Conservation (phyloP, 2,329 filamentous ascomycete species). For the Fusarium poae region DNA sequence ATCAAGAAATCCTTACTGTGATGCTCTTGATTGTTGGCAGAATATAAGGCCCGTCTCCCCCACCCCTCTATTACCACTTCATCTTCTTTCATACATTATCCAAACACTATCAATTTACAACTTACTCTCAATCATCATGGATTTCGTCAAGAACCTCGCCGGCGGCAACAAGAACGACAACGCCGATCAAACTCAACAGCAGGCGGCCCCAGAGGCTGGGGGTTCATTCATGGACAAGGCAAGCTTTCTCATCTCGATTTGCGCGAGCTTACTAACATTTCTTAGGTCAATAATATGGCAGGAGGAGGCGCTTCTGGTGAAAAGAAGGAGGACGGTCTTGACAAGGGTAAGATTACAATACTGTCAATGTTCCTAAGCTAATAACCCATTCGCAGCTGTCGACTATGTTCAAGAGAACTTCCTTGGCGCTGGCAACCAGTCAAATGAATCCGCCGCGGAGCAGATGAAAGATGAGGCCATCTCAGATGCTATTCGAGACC, state of each 20-base stretch:
- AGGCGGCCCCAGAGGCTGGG: conserved; percentile 44
- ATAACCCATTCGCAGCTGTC: conserved; percentile 65
- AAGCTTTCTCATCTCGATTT: background rate
- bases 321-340: conserved; percentile 85
- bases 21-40: conserved; percentile 8
- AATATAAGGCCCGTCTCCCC: conserved; percentile 24
- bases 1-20: conserved; percentile 20
- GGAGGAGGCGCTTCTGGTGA: conserved; percentile 81
- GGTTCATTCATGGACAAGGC: conserved; percentile 67
- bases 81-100: background rate
- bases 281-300: conserved; percentile 68
- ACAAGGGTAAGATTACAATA: conserved; percentile 72
- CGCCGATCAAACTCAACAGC: conserved; percentile 46
- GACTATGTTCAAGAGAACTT: conserved; percentile 84
- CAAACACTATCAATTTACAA: background rate
- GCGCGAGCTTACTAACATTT: background rate
- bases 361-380: fast-evolving
- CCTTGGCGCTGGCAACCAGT: conserved; percentile 76
- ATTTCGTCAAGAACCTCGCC: conserved; percentile 67
- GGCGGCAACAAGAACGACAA: conserved; percentile 53
- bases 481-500: conserved; percentile 75
- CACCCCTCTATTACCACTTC: background rate
- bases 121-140: conserved; percentile 57
- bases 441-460: conserved; percentile 79
- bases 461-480: conserved; percentile 88